phyloP scores from a whole-genome alignment of 345 rosid genomes.

The Hibiscus tridactylites region DNA sequence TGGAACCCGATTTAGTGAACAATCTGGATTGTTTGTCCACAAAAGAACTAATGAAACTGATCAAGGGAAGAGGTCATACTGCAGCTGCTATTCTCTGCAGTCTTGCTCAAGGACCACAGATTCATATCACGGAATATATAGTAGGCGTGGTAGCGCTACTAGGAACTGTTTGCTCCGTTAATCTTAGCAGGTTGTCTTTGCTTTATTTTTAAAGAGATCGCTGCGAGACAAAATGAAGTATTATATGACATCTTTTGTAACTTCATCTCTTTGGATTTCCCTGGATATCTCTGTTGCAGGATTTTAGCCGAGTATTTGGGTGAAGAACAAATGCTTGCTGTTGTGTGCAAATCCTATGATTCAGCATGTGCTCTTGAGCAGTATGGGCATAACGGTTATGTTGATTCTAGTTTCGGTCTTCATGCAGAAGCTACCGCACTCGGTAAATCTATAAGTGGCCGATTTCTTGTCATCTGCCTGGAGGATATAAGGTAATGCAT shows the following conservation, averaged over 20 bases:
- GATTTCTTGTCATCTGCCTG: slow-evolving; percentile 45
- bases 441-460: slow-evolving; percentile 32
- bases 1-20: slow-evolving; percentile 17
- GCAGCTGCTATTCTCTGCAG: slow-evolving; percentile 42
- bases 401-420: slow-evolving; percentile 23
- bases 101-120: slow-evolving; percentile 12
- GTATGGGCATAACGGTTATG: slow-evolving; percentile 24
- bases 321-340: slow-evolving; percentile 57
- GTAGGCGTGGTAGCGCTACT: slow-evolving; percentile 53
- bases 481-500: slow-evolving; percentile 36
- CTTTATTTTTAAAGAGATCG: neutral
- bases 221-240: neutral
- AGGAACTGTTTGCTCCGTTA: slow-evolving; percentile 35
- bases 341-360: slow-evolving; percentile 45
- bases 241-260: neutral
- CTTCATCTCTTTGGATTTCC: neutral
- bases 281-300: slow-evolving; percentile 21
- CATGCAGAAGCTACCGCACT: slow-evolving; percentile 34
- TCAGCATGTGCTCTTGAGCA: slow-evolving; percentile 27
- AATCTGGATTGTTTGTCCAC: slow-evolving; percentile 21
- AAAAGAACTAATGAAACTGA: slow-evolving; percentile 31
- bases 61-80: slow-evolving; percentile 27
- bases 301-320: slow-evolving; percentile 54
- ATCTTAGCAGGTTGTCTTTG: slow-evolving; percentile 46
- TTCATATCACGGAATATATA: slow-evolving; percentile 19